Evolutionary conservation across 257 asterid species (phyloP).

Genomic region (Petunia secreta): DNA sequence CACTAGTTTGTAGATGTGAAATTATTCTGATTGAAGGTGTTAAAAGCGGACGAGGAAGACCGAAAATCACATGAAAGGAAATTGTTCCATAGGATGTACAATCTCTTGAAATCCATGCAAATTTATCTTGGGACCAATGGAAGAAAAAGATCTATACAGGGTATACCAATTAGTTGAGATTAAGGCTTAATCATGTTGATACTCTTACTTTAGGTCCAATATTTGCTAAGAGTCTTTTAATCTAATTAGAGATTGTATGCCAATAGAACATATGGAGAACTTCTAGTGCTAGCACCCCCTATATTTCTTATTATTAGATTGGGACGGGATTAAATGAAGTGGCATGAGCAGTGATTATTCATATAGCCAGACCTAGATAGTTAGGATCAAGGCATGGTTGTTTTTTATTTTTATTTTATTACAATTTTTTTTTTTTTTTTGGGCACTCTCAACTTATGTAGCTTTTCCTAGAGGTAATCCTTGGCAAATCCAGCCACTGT

Average conservation of each 20-base stretch:
- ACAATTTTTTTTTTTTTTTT: neutral
- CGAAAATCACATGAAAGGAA: conserved; percentile 3
- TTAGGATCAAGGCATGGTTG: neutral
- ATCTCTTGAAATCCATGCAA: conserved; percentile 17
- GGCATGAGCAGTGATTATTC: neutral
- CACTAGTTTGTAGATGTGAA: conserved; percentile 8
- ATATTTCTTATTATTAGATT: neutral
- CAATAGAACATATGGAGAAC: neutral
- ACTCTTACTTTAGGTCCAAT: neutral
- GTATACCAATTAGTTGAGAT: neutral
- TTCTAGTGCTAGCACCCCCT: neutral
- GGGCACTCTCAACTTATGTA: neutral
- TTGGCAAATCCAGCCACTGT: neutral
- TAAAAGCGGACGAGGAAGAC: neutral
- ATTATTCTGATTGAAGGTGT: neutral
- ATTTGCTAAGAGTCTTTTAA: neutral
- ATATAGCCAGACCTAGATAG: neutral
- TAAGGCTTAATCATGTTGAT: neutral
- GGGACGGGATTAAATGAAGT: neutral
- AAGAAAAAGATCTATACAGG: neutral
- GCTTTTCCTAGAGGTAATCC: conserved; percentile 21
- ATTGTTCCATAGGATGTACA: neutral
- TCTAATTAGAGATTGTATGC: neutral
- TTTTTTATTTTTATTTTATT: neutral
- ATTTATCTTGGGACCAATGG: neutral